Conservation (phyloP, 306 rosid species). For the Trichosanthes cucumerina region DNA sequence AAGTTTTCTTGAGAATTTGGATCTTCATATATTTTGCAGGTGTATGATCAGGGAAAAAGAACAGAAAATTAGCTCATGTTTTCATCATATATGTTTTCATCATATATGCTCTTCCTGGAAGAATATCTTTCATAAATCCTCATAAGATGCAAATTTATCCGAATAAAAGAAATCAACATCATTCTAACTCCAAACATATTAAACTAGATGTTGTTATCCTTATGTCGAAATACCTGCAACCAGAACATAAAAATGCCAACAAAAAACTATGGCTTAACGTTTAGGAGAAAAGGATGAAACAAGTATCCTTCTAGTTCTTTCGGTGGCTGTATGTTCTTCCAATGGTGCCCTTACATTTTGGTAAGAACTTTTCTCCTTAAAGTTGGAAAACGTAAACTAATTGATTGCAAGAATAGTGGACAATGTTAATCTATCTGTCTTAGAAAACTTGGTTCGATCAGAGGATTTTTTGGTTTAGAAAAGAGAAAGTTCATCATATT, state of each 20-base stretch:
- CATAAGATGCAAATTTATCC: not conserved
- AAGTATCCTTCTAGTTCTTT: not conserved
- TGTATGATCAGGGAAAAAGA: not conserved
- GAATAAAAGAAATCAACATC: not conserved
- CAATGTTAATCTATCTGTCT: not conserved
- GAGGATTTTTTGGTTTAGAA: not conserved
- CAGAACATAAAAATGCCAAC: not conserved
- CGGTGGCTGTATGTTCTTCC: not conserved
- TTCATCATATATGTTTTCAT: not conserved
- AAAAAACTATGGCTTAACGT: not conserved
- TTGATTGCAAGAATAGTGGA: not conserved
- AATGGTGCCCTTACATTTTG: not conserved
- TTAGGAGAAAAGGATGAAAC: not conserved
- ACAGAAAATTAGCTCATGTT: not conserved
- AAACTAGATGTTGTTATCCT: not conserved
- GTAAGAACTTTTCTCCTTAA: not conserved
- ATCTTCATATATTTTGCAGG: not conserved
- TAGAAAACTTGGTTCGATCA: not conserved
- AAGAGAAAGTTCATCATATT: not conserved
- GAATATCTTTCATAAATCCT: not conserved
- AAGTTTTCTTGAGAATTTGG: constrained; percentile 6
- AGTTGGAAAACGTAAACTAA: not conserved
- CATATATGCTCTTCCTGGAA: not conserved
- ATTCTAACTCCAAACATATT: not conserved
- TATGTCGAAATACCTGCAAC: not conserved